These are phyloP conservation scores for Patellifolia procumbens DNA, from an alignment of 179 eudicot species.

Conservation along the genomic window DNA sequence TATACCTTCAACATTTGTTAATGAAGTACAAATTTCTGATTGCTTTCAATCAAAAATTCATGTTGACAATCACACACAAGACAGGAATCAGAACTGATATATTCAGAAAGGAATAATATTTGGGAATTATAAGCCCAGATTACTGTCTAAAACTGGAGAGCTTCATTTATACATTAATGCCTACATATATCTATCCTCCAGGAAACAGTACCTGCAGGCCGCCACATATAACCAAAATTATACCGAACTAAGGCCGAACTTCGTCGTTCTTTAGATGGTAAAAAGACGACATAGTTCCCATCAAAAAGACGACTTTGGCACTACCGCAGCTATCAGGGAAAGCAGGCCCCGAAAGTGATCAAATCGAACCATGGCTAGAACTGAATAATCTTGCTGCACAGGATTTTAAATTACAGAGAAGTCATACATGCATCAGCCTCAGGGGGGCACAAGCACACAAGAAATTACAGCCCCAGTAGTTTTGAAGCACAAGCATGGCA, in stretches of 20 bases:
- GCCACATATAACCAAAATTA: neutral
- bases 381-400: conserved; percentile 39
- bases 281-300: conserved; percentile 8
- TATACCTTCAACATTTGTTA: too few species aligned
- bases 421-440: conserved; percentile 29
- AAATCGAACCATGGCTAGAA: conserved; percentile 22
- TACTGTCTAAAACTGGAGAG: conserved; percentile 1
- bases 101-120: conserved; percentile 2
- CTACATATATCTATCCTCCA: neutral
- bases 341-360: conserved; percentile 14
- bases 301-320: conserved; percentile 21
- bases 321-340: conserved; percentile 19
- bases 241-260: conserved; percentile 10
- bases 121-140: neutral
- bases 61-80: neutral
- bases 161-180: conserved; percentile 11
- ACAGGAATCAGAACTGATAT: conserved; percentile 2
- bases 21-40: neutral
- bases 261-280: neutral
- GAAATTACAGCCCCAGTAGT: conserved; percentile 35
- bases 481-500: conserved; percentile 29
- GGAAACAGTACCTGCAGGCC: neutral
- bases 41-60: neutral
- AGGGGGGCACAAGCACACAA: conserved; percentile 30
- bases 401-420: conserved; percentile 32